Evolutionary conservation across 306 rosid genomes (phyloP), one percentile per base, ranked within the genome.

Genomic region (Nissolia schottii): DNA sequence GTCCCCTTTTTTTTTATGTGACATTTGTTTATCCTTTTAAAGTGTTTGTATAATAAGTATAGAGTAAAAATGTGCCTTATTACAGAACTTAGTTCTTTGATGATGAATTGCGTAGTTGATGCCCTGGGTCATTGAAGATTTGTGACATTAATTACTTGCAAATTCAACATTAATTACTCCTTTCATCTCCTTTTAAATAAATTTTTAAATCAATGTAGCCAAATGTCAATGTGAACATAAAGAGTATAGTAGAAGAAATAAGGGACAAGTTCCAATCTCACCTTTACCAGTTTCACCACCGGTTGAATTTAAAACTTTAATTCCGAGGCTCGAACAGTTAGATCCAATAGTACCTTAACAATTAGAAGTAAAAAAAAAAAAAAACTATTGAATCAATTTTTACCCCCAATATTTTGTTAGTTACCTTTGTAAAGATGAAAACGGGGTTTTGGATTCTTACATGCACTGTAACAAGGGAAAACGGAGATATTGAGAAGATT

Each of bases 401-500:
- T 56, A 31, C n/a, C 3, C 9, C 63, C 16, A 58, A 35, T 7
- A 20, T 61, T 40, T 5, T 19, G 46, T n/a, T 12, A 12, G n/a
- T 38, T 53, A 51, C 43, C 54, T 14, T 22, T 7, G 23, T 28
- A 15, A 23, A 49, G 12, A 43, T 34, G 20, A 62, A 80, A 41
- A 29, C 2, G 0, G 19, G 41, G 18, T 57, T 45, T 67, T 63
- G 66, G 40, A 41, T 20, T 15, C 82, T 80, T 84, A 93, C 98
- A 93, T 77, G 78, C 81, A 55, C 78, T 82, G 80, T 93, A 93
- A 82, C 97, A 93, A 2, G 98, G 98, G 48, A 77, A 93, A 35
- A 64, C 80, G 0, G 96, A 25, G 64, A 73, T 31, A 53, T 85
- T 55, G 56, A 88, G 96, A 77, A 93, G 97, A 76, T 93, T 93